Base-by-base conservation (phyloP, 2,329 filamentous ascomycete genomes). In the Neonectria sp. region DNA sequence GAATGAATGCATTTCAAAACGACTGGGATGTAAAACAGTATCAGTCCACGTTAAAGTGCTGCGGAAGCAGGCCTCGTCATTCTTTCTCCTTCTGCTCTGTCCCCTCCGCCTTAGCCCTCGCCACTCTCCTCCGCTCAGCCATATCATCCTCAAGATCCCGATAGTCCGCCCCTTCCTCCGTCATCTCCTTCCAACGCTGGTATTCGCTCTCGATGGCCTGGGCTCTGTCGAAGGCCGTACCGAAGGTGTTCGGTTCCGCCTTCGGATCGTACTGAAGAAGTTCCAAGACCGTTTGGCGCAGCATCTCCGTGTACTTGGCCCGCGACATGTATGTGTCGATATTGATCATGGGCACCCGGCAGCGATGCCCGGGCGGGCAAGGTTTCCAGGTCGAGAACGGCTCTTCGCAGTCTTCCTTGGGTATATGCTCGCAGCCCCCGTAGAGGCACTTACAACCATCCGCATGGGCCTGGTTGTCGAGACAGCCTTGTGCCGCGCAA, bases 131-230 rank as follows among this genome's bases (percentile, higher is more conserved):
- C 37, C 71, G 62, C 33, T 33, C 58, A 40, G 45, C 58, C 69
- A 76, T 61, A 25, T 74, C 74, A 61, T 76, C 76, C 13, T 76
- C 78, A 15, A 80, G 65, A 63, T 82, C 81, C n/a, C 74, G 65
- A 65, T 80, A 79, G 7, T 72, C 59, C 43, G 24, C 61, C 2
- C 80, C 80, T 15, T 80, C 80, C 1, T 75, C 70, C 0, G 76
- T 81, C 4, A 65, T 51, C 2, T 61, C 59, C 61, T 74, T 75
- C 81, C 81, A 83, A 9, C 65, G 29, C 48, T 63, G 55, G 49
- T 77, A 82, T 8, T 63, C 46, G 1, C 49, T 57, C 68, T 80
- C 77, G 27, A 76, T 72, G 2, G 13, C 40, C 4, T 40, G 55
- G 31, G 67, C 40, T 73, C 37, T 40, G 5, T n/a, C 15, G 37